phyloP scores from a whole-genome alignment of 75 land plant species.

The Sequoiadendron giganteum region DNA sequence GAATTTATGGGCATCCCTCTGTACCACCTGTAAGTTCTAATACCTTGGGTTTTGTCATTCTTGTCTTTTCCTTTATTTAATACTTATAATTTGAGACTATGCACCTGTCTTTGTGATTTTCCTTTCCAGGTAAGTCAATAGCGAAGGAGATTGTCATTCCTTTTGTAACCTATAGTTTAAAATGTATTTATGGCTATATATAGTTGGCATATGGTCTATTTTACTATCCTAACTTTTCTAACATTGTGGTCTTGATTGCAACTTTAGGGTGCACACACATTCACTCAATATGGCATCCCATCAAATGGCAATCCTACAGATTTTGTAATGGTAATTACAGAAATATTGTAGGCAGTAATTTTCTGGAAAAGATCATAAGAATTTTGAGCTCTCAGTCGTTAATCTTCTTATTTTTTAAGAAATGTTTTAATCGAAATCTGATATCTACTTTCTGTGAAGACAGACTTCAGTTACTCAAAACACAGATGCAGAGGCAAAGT shows the following conservation, averaged over 20 bases:
- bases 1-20: slow-evolving; percentile 70
- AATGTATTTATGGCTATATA: neutral
- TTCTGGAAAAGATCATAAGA: neutral
- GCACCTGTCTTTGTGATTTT: neutral
- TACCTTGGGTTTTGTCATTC: neutral
- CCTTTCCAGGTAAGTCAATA: neutral
- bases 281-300: neutral
- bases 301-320: neutral
- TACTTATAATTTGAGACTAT: neutral
- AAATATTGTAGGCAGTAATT: neutral
- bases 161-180: neutral
- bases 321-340: neutral
- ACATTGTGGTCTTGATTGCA: neutral
- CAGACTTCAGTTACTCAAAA: slow-evolving; percentile 19
- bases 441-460: neutral
- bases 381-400: neutral
- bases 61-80: neutral
- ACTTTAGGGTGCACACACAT: neutral
- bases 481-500: slow-evolving; percentile 48
- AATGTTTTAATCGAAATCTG: neutral
- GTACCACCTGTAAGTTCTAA: slow-evolving; percentile 34
- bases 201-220: neutral
- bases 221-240: neutral
- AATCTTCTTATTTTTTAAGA: neutral
- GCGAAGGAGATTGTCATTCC: neutral